Base-by-base conservation (phyloP, 2,329 filamentous ascomycete species). In the Cercospora sp. region DNA sequence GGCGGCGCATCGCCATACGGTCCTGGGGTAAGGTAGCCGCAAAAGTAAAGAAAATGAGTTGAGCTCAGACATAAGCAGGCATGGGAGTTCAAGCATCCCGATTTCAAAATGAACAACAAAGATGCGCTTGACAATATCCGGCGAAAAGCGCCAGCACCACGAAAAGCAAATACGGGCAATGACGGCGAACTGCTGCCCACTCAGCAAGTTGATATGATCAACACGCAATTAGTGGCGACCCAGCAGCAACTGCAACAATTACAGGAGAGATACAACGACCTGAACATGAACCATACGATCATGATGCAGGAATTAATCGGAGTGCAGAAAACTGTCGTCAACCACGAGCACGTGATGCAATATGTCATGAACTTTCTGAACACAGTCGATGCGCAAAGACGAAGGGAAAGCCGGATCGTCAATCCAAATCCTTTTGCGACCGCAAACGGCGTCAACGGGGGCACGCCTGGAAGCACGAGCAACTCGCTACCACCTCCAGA, bases 51-150 rank as follows among this genome's bases (percentile, higher is more conserved):
- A 61, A 18, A 18, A n/a, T 30, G 51, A 55, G 53, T 62, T 26
- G 58, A 70, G 74, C 79, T 83, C 73, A 81, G 74, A 65, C 16
- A 63, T 60, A 28, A 63, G 34, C 76, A 95, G 91, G 89, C 90
- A 12, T 97, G 92, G 92, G 95, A 99, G 78, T 99, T 99, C 79
- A 97, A 95, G 79, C 95, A 99, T 77, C 94, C 94, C 12, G 93
- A 97, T 76, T 99, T 99, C 82, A 91, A 93, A 75, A 90, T 91
- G 72, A 94, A 97, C 81, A 96, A 94, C 81, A 97, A 97, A 80
- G 93, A 97, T 78, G 95, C 93, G 57, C 85, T 99, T 59, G 95
- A 99, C 77, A 98, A 97, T 74, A 99, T 99, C 76, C 89, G 93
- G 75, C 87, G 95, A 74, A 99, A 99, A 82, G 94, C 95, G 2